Base-by-base conservation (phyloP, 2,329 filamentous ascomycete genomes). In the Sclerotinia spermophila region DNA sequence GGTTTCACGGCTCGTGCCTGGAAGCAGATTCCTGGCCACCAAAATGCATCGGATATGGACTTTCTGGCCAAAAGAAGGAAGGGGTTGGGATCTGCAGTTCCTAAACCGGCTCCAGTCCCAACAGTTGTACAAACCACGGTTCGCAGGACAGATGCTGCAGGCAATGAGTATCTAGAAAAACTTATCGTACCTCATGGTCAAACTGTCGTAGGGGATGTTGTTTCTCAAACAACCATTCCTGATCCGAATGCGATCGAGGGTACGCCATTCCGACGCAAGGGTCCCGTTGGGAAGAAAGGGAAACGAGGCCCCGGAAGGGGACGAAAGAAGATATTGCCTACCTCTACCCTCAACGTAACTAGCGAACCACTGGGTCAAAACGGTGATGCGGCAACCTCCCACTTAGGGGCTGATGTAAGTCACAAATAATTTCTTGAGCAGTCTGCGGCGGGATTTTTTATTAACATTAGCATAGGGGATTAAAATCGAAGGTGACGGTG, bases 121-220 rank as follows among this genome's bases (percentile, higher is more conserved):
- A 92, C 84, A 8, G 82, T 96, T 76, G 90, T 92, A 11, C 91
- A 91, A 77, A 93, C 92, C 0, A 96, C 91, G 33, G 92, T 97
- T 68, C 89, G 92, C 76, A 89, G 91, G 74, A 83, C 90, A 17
- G 93, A 97, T 78, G 89, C 90, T 6, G 88, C 89, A 1, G 94
- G 94, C 35, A 95, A 95, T 76, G 86, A 92, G 15, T 93, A 92
- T 72, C 90, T 95, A 2, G 93, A 96, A 79, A 93, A 96, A 77
- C 89, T 96, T 11, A 91, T 93, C 30, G 86, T 97, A 5, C 87
- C 89, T 7, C 92, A 95, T 71, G 94, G 93, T 0, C 92, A 96
- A 78, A 83, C 84, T 7, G 86, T 97, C 0, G 92, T 95, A 73
- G 93, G 93, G 70, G 94, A 97, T 78, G 90, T 97, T 66, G 87